Percentiles rank a stretch among this genome's conserved stretches.
Conservation (phyloP, 139 green algal genomes). For the Spirogloea muscicola region DNA sequence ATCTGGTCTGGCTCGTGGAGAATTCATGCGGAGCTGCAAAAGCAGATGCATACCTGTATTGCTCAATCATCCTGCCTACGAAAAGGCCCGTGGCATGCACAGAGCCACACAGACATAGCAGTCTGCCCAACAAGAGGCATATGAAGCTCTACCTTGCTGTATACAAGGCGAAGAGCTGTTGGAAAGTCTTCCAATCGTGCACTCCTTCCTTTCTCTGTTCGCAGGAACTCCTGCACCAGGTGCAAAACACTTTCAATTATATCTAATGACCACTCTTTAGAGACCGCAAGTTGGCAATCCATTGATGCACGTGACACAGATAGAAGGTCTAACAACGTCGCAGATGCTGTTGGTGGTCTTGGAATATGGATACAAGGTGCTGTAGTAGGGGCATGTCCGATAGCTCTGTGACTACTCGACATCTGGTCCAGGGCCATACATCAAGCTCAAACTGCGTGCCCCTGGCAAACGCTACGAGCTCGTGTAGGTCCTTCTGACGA, state of each 20-base stretch:
- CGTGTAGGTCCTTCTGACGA: conserved; percentile 22
- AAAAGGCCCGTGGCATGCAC: not conserved
- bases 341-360: not conserved
- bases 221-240: conserved; percentile 45
- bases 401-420: not conserved
- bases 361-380: not conserved
- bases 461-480: conserved; percentile 46
- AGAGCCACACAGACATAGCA: not conserved
- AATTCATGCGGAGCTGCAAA: not conserved
- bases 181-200: conserved; percentile 46
- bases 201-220: conserved; percentile 9
- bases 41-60: not conserved
- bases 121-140: not conserved
- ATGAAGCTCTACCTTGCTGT: conserved; percentile 21
- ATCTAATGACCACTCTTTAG: no score
- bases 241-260: no score
- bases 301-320: not conserved
- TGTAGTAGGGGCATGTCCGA: not conserved
- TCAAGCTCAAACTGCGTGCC: conserved; percentile 45
- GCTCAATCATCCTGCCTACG: not conserved
- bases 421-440: not conserved
- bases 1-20: conserved; percentile 8
- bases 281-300: not conserved
- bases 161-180: conserved; percentile 30
- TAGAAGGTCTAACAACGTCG: not conserved